Evolutionary conservation across 2,329 filamentous ascomycete genomes (phyloP), one percentile per base, ranked within the genome.

Genomic region (Colletotrichum sp.): DNA sequence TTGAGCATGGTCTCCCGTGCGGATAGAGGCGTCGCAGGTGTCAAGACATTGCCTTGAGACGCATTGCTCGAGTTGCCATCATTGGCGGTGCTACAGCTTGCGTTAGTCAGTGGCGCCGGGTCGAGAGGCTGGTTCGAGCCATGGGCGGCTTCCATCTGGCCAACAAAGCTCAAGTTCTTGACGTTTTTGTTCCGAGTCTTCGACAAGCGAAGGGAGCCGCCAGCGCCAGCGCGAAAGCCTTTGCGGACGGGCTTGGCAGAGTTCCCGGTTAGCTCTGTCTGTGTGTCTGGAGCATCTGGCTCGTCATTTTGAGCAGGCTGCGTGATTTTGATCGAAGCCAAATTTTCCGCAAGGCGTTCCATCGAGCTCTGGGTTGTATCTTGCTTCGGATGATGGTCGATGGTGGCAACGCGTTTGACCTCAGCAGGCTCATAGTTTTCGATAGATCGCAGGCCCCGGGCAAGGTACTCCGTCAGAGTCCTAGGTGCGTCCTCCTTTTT

Each of bases 131-230:
- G 26, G 16, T 28, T 26, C n/a, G 28, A 13, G 15, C 58, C 68
- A 13, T 9, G 18, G 10, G 16, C 21, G 16, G 34, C 15, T 21
- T 6, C 30, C n/a, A 34, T 16, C 16, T 32, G 36, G n/a, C 30
- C 21, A 21, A 48, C 34, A 34, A 75, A 10, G 6, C 18, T 21
- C 24, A 71, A 30, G 15, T 26, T 56, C 10, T 30, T 10, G 8
- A 38, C 67, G 71, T 77, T 79, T 16, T 77, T 76, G 36, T 78
- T 81, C 30, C 83, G 81, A 64, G 80, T 80, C 76, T 84, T 84
- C 5, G 77, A 75, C 28, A 84, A 72, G 12, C 80, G 80, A 34
- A 85, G 78, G 6, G 84, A 85, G 26, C 83, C 83, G n/a, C 83
- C 83, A 13, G 79, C 80, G 30, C 79, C 76, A 52, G 78, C 74